Evolutionary conservation across 2,329 filamentous ascomycete species (phyloP).

Genomic region (Diaporthe amygdali): DNA sequence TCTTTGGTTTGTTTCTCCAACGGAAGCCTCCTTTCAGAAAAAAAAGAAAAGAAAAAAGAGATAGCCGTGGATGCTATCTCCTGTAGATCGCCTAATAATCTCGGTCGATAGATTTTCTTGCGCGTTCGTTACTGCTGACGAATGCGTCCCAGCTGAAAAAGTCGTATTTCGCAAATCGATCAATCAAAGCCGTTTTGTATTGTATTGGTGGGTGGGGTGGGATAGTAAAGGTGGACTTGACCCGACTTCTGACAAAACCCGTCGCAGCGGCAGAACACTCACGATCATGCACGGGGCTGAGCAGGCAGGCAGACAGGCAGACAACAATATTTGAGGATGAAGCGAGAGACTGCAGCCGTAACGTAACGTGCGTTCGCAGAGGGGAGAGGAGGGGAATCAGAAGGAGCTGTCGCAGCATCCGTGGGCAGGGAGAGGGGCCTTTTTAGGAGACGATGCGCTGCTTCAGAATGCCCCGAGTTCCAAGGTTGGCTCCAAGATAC

Average conservation of each 20-base stretch:
- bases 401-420: neutral
- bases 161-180: constrained; percentile 20
- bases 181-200: constrained; percentile 7
- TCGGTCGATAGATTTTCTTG: constrained; percentile 12
- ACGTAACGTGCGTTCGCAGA: constrained; percentile 3
- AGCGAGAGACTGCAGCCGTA: constrained; percentile 12
- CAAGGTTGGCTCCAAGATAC: constrained; percentile 16
- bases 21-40: neutral
- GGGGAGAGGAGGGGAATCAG: neutral
- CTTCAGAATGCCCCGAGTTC: constrained; percentile 19
- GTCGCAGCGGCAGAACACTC: neutral
- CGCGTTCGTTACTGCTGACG: constrained; percentile 15
- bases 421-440: constrained; percentile 22
- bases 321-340: constrained; percentile 5
- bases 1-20: neutral
- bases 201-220: constrained; percentile 11
- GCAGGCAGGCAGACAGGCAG: constrained; percentile 6
- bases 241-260: neutral
- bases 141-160: constrained; percentile 9
- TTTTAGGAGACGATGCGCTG: constrained; percentile 22
- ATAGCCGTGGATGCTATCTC: neutral
- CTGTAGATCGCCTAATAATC: constrained; percentile 19
- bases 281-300: neutral
- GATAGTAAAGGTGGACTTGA: constrained; percentile 16
- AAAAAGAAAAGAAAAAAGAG: neutral